Base-by-base conservation (phyloP, 139 green algal genomes). In the Microglena sp. region DNA sequence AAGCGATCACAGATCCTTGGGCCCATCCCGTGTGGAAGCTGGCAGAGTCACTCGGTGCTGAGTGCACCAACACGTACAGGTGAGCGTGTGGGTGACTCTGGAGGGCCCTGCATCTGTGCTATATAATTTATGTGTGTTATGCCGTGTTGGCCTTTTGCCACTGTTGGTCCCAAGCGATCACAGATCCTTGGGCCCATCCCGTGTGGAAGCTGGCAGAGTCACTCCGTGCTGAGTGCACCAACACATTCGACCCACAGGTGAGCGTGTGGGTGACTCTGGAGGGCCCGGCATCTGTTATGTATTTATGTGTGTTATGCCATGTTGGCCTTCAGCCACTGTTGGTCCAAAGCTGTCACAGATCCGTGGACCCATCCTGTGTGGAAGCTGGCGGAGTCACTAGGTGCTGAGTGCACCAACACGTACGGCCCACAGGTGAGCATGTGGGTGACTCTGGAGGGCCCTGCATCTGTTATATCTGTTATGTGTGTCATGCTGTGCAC, bases 161-260 rank as follows among this genome's bases (percentile, higher is more conserved):
- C 32, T 31, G 5, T 29, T 3, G 30, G 5, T 27, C 30, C 29
- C 4, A 4, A 15, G 32, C 6, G n/a, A 4, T 5, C 29, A 28
- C 28, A 27, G 2, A n/a, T n/a, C 28, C 33, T 40, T 27, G 24
- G 8, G 35, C 24, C 22, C 54, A 46, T 18, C 30, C 31, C 18
- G 32, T 45, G 30, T 11, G 32, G 3, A 28, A 8, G 32, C 57
- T 50, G 18, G n/a, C 31, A 30, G 22, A 27, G 5, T 27, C 31
- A 4, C 5, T 35, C 4, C 32, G 55, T 24, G 40, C 40, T 24
- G 40, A 50, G 40, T 50, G 40, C 40, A n/a, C n/a, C n/a, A n/a
- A n/a, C n/a, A 71, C 56, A 27, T 44, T 66, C 33, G 56, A 71
- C 56, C 33, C 55, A 0, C 30, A 29, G 4, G 33, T n/a, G n/a